These are phyloP conservation scores for Brettanomyces custersianus DNA, from an alignment of 805 yeast genomes.

Conservation along the genomic window DNA sequence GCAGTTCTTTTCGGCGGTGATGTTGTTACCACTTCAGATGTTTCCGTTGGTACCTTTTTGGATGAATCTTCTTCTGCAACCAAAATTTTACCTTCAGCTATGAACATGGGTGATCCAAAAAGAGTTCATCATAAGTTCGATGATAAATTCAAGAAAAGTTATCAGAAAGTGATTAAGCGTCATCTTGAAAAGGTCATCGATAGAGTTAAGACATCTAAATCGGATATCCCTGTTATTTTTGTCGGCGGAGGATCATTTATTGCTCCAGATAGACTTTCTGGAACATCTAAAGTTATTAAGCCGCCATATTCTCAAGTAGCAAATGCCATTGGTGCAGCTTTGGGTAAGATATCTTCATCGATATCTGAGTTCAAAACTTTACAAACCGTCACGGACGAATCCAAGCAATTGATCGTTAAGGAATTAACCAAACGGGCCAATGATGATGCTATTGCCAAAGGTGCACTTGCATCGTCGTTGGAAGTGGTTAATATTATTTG, in stretches of 20 bases:
- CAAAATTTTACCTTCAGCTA: constrained; percentile 20
- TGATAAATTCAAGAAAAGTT: constrained; percentile 3
- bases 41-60: constrained; percentile 27
- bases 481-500: constrained; percentile 18
- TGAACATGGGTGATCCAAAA: constrained; percentile 9
- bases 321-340: constrained; percentile 43
- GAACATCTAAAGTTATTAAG: constrained; percentile 35
- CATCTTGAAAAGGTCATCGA: constrained; percentile 34
- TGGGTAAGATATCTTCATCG: constrained; percentile 34
- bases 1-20: constrained; percentile 36
- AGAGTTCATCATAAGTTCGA: constrained; percentile 13
- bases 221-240: constrained; percentile 30
- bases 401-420: constrained; percentile 15
- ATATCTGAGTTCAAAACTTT: constrained; percentile 9
- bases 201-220: constrained; percentile 35
- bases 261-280: constrained; percentile 22
- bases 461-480: constrained; percentile 20
- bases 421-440: constrained; percentile 12
- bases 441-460: constrained; percentile 16
- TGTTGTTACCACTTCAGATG: constrained; percentile 33
- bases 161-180: constrained; percentile 8
- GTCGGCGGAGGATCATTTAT: constrained; percentile 46
- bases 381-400: constrained; percentile 11
- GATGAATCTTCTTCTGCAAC: constrained; percentile 19
- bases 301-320: constrained; percentile 36